Conservation (phyloP, 441 rosid genomes). For the Flueggea neowawraea region DNA sequence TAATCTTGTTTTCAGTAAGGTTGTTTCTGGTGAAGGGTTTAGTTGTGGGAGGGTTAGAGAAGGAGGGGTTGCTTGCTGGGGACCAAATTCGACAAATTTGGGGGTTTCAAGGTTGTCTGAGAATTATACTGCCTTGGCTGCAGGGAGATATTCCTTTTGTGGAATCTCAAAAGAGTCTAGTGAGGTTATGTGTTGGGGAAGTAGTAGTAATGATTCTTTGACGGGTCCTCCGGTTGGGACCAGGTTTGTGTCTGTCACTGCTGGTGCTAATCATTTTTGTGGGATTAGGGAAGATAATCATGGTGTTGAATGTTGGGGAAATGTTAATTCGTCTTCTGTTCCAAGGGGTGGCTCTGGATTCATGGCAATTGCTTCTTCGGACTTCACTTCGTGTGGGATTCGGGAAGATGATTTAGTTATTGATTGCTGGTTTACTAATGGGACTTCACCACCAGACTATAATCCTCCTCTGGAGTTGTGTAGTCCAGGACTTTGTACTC, state of each 20-base stretch:
- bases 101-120: conserved; percentile 41
- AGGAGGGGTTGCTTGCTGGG: conserved; percentile 81
- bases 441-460: conserved; percentile 44
- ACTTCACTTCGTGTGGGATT: conserved; percentile 70
- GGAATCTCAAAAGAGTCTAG: conserved; percentile 51
- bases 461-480: conserved; percentile 86
- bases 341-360: conserved; percentile 73
- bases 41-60: conserved; percentile 78
- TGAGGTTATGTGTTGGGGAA: conserved; percentile 63
- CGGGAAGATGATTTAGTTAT: conserved; percentile 84
- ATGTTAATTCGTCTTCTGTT: conserved; percentile 48
- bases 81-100: conserved; percentile 51
- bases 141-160: conserved; percentile 52
- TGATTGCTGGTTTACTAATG: conserved; percentile 47
- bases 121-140: conserved; percentile 46
- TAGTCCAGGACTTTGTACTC: conserved; percentile 77
- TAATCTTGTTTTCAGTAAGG: conserved; percentile 46
- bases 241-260: conserved; percentile 53
- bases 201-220: conserved; percentile 24
- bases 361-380: conserved; percentile 83
- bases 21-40: conserved; percentile 84
- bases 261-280: conserved; percentile 77
- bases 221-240: conserved; percentile 25
- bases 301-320: conserved; percentile 88
- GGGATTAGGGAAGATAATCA: conserved; percentile 83